These are phyloP conservation scores for Magnusiomyces tetraspermus DNA, from an alignment of 1,139 yeast genomes.

Conservation along the genomic window DNA sequence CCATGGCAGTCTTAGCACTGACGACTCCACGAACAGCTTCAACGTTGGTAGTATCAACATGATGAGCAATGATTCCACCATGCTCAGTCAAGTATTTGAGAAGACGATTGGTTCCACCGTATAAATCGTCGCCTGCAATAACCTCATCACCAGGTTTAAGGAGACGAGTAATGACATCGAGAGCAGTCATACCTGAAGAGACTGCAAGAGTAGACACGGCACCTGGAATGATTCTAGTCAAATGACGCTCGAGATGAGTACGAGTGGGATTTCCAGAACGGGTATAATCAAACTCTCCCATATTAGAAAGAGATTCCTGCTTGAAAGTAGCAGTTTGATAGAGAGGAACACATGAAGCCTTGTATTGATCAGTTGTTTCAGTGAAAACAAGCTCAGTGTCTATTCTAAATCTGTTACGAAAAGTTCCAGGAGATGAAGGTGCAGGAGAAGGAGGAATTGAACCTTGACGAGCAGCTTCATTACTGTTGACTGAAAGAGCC, in stretches of 20 bases:
- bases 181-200: slow-evolving; percentile 85
- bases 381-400: slow-evolving; percentile 71
- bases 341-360: slow-evolving; percentile 78
- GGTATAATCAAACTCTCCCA: slow-evolving; percentile 86
- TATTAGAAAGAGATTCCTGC: slow-evolving; percentile 60
- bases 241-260: slow-evolving; percentile 64
- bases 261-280: slow-evolving; percentile 94
- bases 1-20: slow-evolving; percentile 53
- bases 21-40: slow-evolving; percentile 40
- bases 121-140: slow-evolving; percentile 85
- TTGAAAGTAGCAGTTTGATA: slow-evolving; percentile 92
- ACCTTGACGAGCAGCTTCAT: slow-evolving; percentile 16
- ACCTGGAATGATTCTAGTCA: slow-evolving; percentile 59
- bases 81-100: slow-evolving; percentile 61
- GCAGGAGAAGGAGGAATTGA: slow-evolving; percentile 34
- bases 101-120: slow-evolving; percentile 86
- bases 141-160: slow-evolving; percentile 74
- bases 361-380: slow-evolving; percentile 60
- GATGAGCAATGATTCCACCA: slow-evolving; percentile 61
- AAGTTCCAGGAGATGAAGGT: slow-evolving; percentile 29
- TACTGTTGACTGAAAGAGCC: slow-evolving; percentile 2
- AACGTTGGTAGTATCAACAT: slow-evolving; percentile 73
- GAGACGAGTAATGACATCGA: slow-evolving; percentile 70
- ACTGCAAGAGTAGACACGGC: slow-evolving; percentile 72
- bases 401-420: slow-evolving; percentile 30